Conservation (phyloP, 768 basidiomycete species). For the Termitomyces sp. region DNA sequence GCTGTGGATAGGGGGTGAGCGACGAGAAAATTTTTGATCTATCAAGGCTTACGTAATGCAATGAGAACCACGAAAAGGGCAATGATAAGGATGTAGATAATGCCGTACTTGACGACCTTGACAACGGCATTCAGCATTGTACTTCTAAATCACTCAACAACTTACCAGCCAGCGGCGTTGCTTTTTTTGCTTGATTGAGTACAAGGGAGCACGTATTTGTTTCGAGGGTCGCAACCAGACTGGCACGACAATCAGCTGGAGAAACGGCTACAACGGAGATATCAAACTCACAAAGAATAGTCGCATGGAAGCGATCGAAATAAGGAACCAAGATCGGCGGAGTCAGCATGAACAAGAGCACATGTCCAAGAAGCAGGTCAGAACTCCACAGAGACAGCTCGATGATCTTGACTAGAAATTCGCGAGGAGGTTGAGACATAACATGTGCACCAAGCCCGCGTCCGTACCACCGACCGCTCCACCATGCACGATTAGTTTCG, state of each 20-base stretch:
- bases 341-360: slow-evolving; percentile 88
- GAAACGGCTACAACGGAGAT: not conserved
- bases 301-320: slow-evolving; percentile 89
- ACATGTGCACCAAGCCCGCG: slow-evolving; percentile 86
- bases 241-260: slow-evolving; percentile 21
- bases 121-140: not conserved
- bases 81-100: slow-evolving; percentile 69
- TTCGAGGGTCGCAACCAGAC: slow-evolving; percentile 96
- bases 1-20: slow-evolving; percentile 33
- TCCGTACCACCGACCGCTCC: slow-evolving; percentile 98
- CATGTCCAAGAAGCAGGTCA: slow-evolving; percentile 84
- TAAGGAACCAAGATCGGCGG: slow-evolving; percentile 88
- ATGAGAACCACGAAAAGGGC: slow-evolving; percentile 74
- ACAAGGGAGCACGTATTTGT: slow-evolving; percentile 90
- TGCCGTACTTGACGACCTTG: slow-evolving; percentile 82
- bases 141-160: slow-evolving; percentile 4
- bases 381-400: slow-evolving; percentile 95
- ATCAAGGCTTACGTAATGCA: slow-evolving; percentile 60
- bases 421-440: slow-evolving; percentile 97
- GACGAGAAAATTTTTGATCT: not conserved
- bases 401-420: slow-evolving; percentile 97
- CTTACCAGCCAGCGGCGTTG: slow-evolving; percentile 88
- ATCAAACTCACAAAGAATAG: slow-evolving; percentile 71
- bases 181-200: slow-evolving; percentile 83
- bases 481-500: slow-evolving; percentile 98